Conservation (phyloP, 139 green algal genomes). For the Yamagishiella unicocca region DNA sequence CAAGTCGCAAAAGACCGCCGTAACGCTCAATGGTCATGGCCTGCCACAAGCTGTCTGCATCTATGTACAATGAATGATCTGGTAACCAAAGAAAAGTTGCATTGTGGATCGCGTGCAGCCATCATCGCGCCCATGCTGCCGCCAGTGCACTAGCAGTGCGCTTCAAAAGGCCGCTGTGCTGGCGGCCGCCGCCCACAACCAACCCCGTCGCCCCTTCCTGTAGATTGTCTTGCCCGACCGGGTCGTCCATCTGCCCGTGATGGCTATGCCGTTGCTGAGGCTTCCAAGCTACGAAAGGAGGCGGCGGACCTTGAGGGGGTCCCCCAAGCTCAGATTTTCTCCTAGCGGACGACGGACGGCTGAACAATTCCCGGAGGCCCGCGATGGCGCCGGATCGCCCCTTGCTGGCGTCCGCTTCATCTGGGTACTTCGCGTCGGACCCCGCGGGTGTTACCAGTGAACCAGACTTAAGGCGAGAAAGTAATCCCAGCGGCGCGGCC, state of each 20-base stretch:
- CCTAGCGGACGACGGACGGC: neutral
- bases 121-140: neutral
- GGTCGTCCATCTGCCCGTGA: neutral
- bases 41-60: too few species aligned
- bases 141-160: neutral
- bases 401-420: neutral
- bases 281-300: neutral
- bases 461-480: neutral
- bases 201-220: neutral
- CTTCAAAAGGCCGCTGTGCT: constrained; percentile 7
- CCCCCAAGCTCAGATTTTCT: constrained; percentile 6
- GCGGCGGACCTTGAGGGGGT: too few species aligned
- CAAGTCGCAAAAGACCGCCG: too few species aligned
- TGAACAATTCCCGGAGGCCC: neutral
- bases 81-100: too few species aligned
- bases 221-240: neutral
- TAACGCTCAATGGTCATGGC: too few species aligned
- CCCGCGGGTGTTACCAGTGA: neutral
- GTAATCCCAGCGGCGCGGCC: too few species aligned
- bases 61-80: too few species aligned
- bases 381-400: neutral
- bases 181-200: neutral
- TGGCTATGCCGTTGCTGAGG: neutral
- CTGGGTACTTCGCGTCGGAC: neutral
- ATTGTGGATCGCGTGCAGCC: too few species aligned